Evolutionary conservation across 768 basidiomycete species (phyloP).

Genomic region (Psilocybe tampanensis): DNA sequence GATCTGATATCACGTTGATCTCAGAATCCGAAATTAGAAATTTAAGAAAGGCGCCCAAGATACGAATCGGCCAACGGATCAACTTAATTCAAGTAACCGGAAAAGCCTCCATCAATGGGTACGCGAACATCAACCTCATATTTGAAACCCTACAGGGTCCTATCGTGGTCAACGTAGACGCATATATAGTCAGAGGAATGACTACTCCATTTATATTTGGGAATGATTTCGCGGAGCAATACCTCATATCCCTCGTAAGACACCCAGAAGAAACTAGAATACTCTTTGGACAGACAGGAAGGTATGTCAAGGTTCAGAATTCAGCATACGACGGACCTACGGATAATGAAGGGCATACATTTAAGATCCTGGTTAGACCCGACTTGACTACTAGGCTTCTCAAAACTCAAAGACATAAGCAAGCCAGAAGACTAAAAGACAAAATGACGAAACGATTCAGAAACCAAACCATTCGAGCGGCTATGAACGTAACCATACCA

Average conservation of each 20-base stretch:
- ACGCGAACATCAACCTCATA: conserved; percentile 24
- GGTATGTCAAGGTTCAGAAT: conserved; percentile 4
- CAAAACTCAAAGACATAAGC: neutral
- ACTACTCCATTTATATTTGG: conserved; percentile 31
- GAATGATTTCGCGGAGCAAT: conserved; percentile 35
- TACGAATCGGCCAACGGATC: conserved; percentile 28
- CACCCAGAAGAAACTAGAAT: conserved; percentile 4
- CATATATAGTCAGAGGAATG: conserved; percentile 33
- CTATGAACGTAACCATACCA: conserved; percentile 5
- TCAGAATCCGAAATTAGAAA: conserved; percentile 15
- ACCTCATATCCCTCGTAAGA: conserved; percentile 29
- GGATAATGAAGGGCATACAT: conserved; percentile 6
- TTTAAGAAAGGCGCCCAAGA: conserved; percentile 13
- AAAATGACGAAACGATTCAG: neutral
- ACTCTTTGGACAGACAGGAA: conserved; percentile 10
- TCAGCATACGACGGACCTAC: neutral
- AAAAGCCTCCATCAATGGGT: conserved; percentile 26
- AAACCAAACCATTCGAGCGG: conserved; percentile 3
- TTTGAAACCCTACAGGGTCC: conserved; percentile 23
- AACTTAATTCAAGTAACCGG: conserved; percentile 35
- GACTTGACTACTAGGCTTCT: neutral
- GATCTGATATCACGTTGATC: conserved; percentile 38
- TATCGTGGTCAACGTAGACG: conserved; percentile 27
- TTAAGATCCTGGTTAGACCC: neutral
- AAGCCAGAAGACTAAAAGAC: neutral